These are phyloP conservation scores for Solanum pimpinellifolium DNA, from an alignment of 257 asterid species.

Conservation along the genomic window DNA sequence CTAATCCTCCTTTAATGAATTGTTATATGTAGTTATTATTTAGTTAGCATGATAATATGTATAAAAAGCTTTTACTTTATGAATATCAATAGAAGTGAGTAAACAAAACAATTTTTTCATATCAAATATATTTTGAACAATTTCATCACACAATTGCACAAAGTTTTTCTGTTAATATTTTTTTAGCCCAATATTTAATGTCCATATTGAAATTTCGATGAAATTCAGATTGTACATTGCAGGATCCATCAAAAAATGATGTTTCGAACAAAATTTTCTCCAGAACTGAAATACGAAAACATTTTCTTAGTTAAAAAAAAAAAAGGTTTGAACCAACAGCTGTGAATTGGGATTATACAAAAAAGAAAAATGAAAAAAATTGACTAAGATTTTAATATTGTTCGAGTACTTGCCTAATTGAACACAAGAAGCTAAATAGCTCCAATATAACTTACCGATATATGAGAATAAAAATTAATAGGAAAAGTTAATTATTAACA, in stretches of 20 bases:
- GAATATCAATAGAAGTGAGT: not conserved
- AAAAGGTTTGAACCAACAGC: not conserved
- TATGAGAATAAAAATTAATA: conserved; percentile 11
- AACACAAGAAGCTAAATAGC: conserved; percentile 22
- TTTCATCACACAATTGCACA: not conserved
- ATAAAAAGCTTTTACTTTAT: not conserved
- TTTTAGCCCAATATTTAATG: too few species aligned
- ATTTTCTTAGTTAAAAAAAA: not conserved
- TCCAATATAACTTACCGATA: conserved; percentile 14
- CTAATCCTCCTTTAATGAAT: not conserved
- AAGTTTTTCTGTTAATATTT: too few species aligned
- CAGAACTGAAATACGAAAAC: too few species aligned
- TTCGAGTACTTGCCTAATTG: not conserved
- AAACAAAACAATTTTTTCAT: not conserved
- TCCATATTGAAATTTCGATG: too few species aligned
- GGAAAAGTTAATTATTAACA: not conserved
- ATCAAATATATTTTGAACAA: not conserved
- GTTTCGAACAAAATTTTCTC: too few species aligned
- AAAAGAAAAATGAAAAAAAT: not conserved
- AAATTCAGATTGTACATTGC: too few species aligned
- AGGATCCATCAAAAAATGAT: too few species aligned
- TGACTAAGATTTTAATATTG: not conserved
- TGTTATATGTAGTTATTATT: not conserved
- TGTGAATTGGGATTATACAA: not conserved
- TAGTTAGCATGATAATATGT: not conserved